Evolutionary conservation across 192 early-diverging fungal genomes (phyloP).

Genomic region (Physocladia obscura): DNA sequence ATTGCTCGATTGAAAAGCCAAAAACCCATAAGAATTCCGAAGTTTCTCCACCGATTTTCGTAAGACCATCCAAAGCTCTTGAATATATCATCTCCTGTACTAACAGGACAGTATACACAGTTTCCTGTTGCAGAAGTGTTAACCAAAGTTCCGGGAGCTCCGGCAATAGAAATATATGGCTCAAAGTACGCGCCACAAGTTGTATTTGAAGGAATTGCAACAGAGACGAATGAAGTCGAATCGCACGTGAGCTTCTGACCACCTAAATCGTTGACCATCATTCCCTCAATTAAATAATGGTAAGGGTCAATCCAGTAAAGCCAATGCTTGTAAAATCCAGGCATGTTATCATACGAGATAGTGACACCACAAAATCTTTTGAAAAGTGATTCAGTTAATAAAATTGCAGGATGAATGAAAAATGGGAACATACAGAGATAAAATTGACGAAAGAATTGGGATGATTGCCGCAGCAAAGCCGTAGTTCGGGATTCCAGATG

Average conservation of each 20-base stretch:
- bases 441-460: slow-evolving; percentile 65
- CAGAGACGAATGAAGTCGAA: not conserved
- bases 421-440: slow-evolving; percentile 44
- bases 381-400: not conserved
- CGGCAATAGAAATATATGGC: not conserved
- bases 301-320: slow-evolving; percentile 25
- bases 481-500: slow-evolving; percentile 61
- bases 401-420: not conserved
- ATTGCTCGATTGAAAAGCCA: slow-evolving; percentile 20
- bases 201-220: slow-evolving; percentile 3
- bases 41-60: slow-evolving; percentile 27
- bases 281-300: slow-evolving; percentile 28
- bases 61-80: slow-evolving; percentile 9
- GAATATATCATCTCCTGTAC: slow-evolving; percentile 8
- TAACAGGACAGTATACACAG: slow-evolving; percentile 21
- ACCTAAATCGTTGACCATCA: slow-evolving; percentile 23
- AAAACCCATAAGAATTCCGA: slow-evolving; percentile 20
- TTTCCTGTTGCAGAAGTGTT: not conserved
- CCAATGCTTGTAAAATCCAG: slow-evolving; percentile 15
- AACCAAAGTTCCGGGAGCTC: slow-evolving; percentile 18
- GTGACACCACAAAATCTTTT: slow-evolving; percentile 66
- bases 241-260: slow-evolving; percentile 7
- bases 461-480: slow-evolving; percentile 61
- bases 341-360: slow-evolving; percentile 41
- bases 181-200: slow-evolving; percentile 19